These are phyloP conservation scores for Isatis tinctoria DNA, from an alignment of 345 rosid genomes.

Conservation along the genomic window DNA sequence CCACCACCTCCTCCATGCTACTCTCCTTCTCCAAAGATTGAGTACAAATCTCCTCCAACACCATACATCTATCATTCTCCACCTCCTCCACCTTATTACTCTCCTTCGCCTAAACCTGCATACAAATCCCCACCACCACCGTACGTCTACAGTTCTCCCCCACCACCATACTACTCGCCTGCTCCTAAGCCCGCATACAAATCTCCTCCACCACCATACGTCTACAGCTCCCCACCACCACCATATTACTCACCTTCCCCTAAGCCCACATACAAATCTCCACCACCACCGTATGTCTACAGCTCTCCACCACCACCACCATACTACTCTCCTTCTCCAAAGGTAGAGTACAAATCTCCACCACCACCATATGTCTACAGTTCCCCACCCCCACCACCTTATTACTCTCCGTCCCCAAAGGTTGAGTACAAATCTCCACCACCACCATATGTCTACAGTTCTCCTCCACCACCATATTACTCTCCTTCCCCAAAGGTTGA, in stretches of 20 bases:
- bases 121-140: conserved; percentile 4
- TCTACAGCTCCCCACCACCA: neutral
- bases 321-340: neutral
- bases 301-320: conserved; percentile 7
- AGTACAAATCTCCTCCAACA: conserved; percentile 5
- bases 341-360: neutral
- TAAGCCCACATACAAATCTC: neutral
- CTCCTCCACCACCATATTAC: neutral
- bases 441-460: neutral
- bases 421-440: neutral
- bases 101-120: neutral
- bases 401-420: neutral
- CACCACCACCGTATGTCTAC: neutral
- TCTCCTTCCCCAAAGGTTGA: neutral
- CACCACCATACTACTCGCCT: neutral
- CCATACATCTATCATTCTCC: neutral
- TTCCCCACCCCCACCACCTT: neutral
- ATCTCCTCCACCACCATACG: neutral
- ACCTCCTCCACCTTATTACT: neutral
- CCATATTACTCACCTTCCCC: neutral
- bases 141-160: neutral
- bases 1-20: neutral
- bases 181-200: neutral
- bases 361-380: neutral
- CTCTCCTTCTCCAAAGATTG: neutral